These are phyloP conservation scores for Cichorium intybus DNA, from an alignment of 140 eudicot genomes.

Conservation along the genomic window DNA sequence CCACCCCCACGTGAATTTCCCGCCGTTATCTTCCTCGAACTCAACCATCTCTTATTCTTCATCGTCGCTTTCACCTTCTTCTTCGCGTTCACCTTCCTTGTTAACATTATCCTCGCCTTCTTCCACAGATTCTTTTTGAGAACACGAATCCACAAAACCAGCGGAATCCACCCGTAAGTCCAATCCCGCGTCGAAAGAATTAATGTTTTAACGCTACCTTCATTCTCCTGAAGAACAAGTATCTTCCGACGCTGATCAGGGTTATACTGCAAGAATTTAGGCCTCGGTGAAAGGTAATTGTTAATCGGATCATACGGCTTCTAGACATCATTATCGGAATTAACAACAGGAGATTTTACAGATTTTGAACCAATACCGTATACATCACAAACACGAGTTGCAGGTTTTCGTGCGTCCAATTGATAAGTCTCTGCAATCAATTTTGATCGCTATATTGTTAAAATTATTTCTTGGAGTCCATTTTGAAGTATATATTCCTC, in stretches of 20 bases:
- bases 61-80: too few relatives aligned
- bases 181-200: slow-evolving; percentile 24
- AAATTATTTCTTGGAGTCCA: too few relatives aligned
- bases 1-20: too few relatives aligned
- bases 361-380: slow-evolving; percentile 20
- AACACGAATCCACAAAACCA: slow-evolving; percentile 8
- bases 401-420: slow-evolving; percentile 58
- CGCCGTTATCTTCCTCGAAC: slow-evolving; percentile 4
- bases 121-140: too few relatives aligned
- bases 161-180: slow-evolving; percentile 1
- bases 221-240: slow-evolving; percentile 17
- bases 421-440: slow-evolving; percentile 84
- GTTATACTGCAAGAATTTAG: slow-evolving; percentile 60
- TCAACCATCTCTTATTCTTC: too few relatives aligned
- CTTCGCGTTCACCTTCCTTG: too few relatives aligned
- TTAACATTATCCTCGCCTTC: too few relatives aligned
- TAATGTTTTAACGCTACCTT: slow-evolving; percentile 8
- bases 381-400: not conserved
- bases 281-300: slow-evolving; percentile 78
- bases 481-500: too few relatives aligned
- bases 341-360: not conserved
- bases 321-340: slow-evolving; percentile 10
- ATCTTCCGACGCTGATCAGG: slow-evolving; percentile 50
- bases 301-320: slow-evolving; percentile 62
- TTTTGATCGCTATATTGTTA: too few relatives aligned